A percentile compares a stretch with the other conserved stretches of the same genome.
phyloP scores from a whole-genome alignment of 108 stramenopile genomes.

The Skeletonema potamos region DNA sequence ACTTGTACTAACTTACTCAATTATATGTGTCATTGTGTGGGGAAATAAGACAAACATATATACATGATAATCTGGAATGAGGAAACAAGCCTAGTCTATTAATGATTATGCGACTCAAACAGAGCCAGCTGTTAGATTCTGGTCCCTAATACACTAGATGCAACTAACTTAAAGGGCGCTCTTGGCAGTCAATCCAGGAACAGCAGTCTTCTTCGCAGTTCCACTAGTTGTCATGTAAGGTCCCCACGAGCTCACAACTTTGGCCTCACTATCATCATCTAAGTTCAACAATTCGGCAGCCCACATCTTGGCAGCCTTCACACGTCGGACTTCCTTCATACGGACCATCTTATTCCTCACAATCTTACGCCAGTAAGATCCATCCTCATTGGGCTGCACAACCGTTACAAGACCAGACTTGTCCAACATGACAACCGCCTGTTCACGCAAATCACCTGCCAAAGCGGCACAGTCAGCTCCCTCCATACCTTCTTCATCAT shows the following conservation, averaged over 20 bases:
- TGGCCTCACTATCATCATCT: slow-evolving; percentile 50
- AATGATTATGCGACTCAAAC: neutral
- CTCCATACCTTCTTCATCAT: slow-evolving; percentile 62
- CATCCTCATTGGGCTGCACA: slow-evolving; percentile 95
- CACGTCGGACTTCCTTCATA: slow-evolving; percentile 81
- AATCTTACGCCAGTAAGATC: slow-evolving; percentile 92
- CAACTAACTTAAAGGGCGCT: neutral
- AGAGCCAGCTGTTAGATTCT: neutral
- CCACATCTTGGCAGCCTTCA: slow-evolving; percentile 76
- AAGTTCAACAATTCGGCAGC: slow-evolving; percentile 49
- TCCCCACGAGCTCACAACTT: slow-evolving; percentile 70
- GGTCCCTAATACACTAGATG: neutral
- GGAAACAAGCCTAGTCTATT: neutral
- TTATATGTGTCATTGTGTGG: neutral
- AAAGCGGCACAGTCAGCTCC: slow-evolving; percentile 58
- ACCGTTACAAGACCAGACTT: slow-evolving; percentile 58
- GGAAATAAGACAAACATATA: neutral
- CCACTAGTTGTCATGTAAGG: slow-evolving; percentile 71
- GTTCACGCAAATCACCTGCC: slow-evolving; percentile 51
- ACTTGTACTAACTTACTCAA: neutral
- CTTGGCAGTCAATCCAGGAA: slow-evolving; percentile 60
- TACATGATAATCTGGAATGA: too few species aligned
- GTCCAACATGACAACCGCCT: slow-evolving; percentile 66
- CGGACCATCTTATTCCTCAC: slow-evolving; percentile 92
- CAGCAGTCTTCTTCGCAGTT: slow-evolving; percentile 73